Percentiles rank a stretch among this genome's conserved stretches.
Conservation (phyloP, 2,329 filamentous ascomycete genomes). For the Pseudogymnoascus sp. region DNA sequence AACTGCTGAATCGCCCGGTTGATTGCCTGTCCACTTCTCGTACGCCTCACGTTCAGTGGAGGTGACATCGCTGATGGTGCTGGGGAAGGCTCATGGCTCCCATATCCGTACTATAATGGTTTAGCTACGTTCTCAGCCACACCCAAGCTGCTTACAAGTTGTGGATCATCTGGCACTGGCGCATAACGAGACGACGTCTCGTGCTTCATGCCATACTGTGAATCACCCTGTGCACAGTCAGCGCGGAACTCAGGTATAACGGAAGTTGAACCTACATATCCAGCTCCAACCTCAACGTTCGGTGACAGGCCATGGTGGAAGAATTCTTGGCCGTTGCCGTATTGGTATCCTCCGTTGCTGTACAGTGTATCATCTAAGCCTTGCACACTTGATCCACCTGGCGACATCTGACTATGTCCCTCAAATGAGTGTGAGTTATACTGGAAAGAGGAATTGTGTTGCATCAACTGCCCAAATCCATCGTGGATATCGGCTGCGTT, state of each 20-base stretch:
- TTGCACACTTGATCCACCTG: not conserved
- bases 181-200: not conserved
- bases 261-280: not conserved
- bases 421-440: not conserved
- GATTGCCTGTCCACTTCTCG: constrained; percentile 24
- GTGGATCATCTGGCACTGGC: not conserved
- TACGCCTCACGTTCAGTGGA: constrained; percentile 21
- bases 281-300: not conserved
- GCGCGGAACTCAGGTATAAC: not conserved
- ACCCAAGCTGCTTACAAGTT: not conserved
- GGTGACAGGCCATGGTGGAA: not conserved
- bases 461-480: not conserved
- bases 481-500: not conserved
- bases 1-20: constrained; percentile 21
- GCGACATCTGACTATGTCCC: not conserved
- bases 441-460: not conserved
- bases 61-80: constrained; percentile 36
- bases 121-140: not conserved
- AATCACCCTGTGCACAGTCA: not conserved
- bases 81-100: constrained; percentile 47
- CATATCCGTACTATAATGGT: constrained; percentile 34
- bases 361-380: not conserved
- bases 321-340: not conserved
- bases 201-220: not conserved
- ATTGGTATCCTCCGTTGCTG: not conserved